These are phyloP conservation scores for Saccharum spontaneum DNA, from an alignment of 176 grass and related monocot species.

Conservation along the genomic window DNA sequence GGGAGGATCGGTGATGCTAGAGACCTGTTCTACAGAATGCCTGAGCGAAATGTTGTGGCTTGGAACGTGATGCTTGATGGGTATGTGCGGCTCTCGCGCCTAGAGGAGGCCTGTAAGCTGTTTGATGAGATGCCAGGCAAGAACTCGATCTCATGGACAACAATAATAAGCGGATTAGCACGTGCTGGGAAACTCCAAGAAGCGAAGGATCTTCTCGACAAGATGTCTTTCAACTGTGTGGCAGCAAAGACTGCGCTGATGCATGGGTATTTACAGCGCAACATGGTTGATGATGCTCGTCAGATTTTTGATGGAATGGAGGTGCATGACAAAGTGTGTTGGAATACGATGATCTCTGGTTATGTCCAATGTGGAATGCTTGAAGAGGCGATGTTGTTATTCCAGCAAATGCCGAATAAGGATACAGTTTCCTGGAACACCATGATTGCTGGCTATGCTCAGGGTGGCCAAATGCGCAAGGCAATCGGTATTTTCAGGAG, in stretches of 20 bases:
- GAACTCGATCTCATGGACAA: conserved; percentile 57
- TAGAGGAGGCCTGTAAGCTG: conserved; percentile 47
- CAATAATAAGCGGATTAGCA: conserved; percentile 48
- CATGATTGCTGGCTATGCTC: conserved; percentile 61
- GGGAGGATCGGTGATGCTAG: conserved; percentile 42
- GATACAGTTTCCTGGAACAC: conserved; percentile 70
- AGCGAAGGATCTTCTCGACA: conserved; percentile 49
- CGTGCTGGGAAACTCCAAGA: conserved; percentile 49
- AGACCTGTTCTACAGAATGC: conserved; percentile 54
- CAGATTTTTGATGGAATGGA: conserved; percentile 55
- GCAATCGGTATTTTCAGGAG: conserved; percentile 43
- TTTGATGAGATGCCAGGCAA: conserved; percentile 51
- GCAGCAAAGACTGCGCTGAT: conserved; percentile 63
- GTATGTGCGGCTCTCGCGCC: conserved; percentile 17
- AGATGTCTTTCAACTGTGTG: conserved; percentile 50
- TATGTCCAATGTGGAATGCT: conserved; percentile 53
- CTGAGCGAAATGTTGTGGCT: conserved; percentile 42
- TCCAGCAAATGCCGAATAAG: conserved; percentile 56
- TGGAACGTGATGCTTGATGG: conserved; percentile 68
- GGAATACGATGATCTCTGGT: conserved; percentile 70
- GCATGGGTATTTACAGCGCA: conserved; percentile 51
- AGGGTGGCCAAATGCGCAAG: conserved; percentile 47
- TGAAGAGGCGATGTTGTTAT: conserved; percentile 46
- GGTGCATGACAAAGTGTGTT: conserved; percentile 46
- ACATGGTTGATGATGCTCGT: conserved; percentile 38